Evolutionary conservation across 495 filamentous ascomycete genomes (phyloP).

Genomic region (Parachaetomium inaequale): DNA sequence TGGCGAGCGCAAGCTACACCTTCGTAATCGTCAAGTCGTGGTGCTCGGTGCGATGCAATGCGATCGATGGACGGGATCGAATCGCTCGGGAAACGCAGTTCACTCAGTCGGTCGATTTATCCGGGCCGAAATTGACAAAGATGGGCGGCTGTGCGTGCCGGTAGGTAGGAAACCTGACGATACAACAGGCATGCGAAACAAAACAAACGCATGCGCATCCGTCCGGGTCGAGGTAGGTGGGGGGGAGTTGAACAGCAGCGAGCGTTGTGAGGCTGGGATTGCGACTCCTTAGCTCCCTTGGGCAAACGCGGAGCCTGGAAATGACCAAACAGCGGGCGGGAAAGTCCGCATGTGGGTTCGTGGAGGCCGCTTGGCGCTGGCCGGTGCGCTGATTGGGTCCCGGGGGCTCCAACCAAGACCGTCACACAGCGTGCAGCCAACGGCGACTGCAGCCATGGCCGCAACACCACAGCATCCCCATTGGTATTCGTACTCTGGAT

Average conservation of each 20-base stretch:
- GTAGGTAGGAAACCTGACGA: not conserved
- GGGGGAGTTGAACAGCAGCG: not conserved
- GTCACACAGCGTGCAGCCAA: constrained; percentile 14
- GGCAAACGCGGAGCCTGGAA: no score
- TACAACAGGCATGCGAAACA: constrained; percentile 3
- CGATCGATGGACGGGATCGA: not conserved
- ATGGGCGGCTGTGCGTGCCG: not conserved
- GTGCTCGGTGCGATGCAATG: not conserved
- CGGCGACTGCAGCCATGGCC: constrained; percentile 14
- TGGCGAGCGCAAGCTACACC: constrained; percentile 23
- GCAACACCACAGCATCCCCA: not conserved
- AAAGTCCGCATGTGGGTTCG: constrained; percentile 20
- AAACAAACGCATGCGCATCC: constrained; percentile 1
- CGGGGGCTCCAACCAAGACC: constrained; percentile 10
- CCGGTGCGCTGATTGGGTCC: constrained; percentile 15
- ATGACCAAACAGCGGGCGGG: constrained; percentile 17
- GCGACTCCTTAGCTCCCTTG: constrained; percentile 20
- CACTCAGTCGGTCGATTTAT: not conserved
- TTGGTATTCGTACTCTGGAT: not conserved
- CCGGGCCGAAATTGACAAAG: not conserved
- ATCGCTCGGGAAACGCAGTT: not conserved
- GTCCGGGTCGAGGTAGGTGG: not conserved
- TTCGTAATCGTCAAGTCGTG: not conserved
- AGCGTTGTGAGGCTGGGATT: constrained; percentile 24
- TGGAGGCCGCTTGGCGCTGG: constrained; percentile 13